These are phyloP conservation scores for Haplographium delicatum DNA, from an alignment of 495 filamentous ascomycete species.

Conservation along the genomic window DNA sequence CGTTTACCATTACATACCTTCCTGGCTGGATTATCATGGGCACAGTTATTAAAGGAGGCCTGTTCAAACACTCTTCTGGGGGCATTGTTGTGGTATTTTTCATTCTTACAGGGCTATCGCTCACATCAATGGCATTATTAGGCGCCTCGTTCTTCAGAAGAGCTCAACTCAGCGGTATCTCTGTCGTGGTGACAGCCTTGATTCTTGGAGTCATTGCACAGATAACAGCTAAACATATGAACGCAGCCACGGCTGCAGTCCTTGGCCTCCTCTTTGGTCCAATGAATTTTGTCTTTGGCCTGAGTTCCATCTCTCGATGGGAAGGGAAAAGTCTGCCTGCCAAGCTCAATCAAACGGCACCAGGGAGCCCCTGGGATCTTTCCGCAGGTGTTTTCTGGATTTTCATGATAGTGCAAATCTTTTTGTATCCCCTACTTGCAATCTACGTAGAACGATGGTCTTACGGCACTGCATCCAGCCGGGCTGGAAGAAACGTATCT, in stretches of 20 bases:
- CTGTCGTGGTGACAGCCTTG: slow-evolving; percentile 54
- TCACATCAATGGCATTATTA: slow-evolving; percentile 62
- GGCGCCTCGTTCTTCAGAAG: slow-evolving; percentile 66
- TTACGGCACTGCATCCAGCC: slow-evolving; percentile 63
- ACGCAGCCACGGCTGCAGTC: slow-evolving; percentile 42
- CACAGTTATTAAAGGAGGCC: slow-evolving; percentile 48
- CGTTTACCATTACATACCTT: slow-evolving; percentile 60
- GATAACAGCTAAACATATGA: slow-evolving; percentile 43
- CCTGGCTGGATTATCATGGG: slow-evolving; percentile 63
- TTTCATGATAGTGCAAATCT: slow-evolving; percentile 62
- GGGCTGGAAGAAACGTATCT: slow-evolving; percentile 30
- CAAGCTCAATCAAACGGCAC: slow-evolving; percentile 48
- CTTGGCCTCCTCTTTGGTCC: slow-evolving; percentile 67
- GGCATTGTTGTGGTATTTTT: slow-evolving; percentile 54
- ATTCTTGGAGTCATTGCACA: slow-evolving; percentile 64
- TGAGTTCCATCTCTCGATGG: slow-evolving; percentile 57
- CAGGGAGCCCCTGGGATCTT: slow-evolving; percentile 49
- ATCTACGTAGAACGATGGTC: slow-evolving; percentile 62
- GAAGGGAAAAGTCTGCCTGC: slow-evolving; percentile 48
- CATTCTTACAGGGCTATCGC: slow-evolving; percentile 56
- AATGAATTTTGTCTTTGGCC: slow-evolving; percentile 70
- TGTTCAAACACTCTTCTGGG: slow-evolving; percentile 53
- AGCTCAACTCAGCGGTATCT: slow-evolving; percentile 69
- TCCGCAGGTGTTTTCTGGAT: slow-evolving; percentile 61
- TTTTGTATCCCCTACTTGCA: slow-evolving; percentile 63